phyloP scores from a whole-genome alignment of 257 asterid genomes.

The Gynochthodes officinalis region DNA sequence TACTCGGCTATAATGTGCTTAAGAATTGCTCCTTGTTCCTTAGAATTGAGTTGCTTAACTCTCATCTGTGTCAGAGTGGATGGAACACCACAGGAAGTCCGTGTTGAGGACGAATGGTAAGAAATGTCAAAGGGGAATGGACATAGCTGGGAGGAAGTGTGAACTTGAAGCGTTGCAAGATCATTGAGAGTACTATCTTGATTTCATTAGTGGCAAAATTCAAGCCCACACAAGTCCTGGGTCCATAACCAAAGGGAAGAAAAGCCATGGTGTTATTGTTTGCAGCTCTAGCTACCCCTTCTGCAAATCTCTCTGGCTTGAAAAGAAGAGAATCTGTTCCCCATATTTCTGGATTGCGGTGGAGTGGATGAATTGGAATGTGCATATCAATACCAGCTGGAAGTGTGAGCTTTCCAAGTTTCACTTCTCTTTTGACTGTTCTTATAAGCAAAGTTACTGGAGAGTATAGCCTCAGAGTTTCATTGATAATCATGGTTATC shows the following conservation, averaged over 20 bases:
- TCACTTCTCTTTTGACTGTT: slow-evolving; percentile 4
- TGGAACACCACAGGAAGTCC: slow-evolving; percentile 22
- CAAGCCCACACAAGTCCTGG: slow-evolving; percentile 29
- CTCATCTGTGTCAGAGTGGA: not conserved
- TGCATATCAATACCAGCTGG: slow-evolving; percentile 10
- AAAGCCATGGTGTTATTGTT: slow-evolving; percentile 13
- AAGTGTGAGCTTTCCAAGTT: slow-evolving; percentile 21
- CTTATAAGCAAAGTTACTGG: slow-evolving; percentile 5
- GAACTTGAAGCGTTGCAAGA: slow-evolving; percentile 16
- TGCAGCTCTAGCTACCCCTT: slow-evolving; percentile 28
- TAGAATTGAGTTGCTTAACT: no score
- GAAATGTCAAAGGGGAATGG: slow-evolving; percentile 13
- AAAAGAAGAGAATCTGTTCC: slow-evolving; percentile 20
- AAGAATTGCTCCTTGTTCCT: not conserved
- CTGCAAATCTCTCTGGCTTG: slow-evolving; percentile 31
- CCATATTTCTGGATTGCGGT: slow-evolving; percentile 19
- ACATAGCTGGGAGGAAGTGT: slow-evolving; percentile 12
- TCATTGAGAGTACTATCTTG: slow-evolving; percentile 26
- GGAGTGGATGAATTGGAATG: slow-evolving; percentile 18
- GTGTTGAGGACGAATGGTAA: slow-evolving; percentile 19
- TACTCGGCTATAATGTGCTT: not conserved
- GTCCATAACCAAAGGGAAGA: slow-evolving; percentile 31
- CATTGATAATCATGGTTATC: slow-evolving; percentile 28
- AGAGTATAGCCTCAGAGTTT: slow-evolving; percentile 26
- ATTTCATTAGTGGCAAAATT: slow-evolving; percentile 22